These are phyloP conservation scores for Copromyces sp. DNA, from an alignment of 495 filamentous ascomycete species.

Conservation along the genomic window DNA sequence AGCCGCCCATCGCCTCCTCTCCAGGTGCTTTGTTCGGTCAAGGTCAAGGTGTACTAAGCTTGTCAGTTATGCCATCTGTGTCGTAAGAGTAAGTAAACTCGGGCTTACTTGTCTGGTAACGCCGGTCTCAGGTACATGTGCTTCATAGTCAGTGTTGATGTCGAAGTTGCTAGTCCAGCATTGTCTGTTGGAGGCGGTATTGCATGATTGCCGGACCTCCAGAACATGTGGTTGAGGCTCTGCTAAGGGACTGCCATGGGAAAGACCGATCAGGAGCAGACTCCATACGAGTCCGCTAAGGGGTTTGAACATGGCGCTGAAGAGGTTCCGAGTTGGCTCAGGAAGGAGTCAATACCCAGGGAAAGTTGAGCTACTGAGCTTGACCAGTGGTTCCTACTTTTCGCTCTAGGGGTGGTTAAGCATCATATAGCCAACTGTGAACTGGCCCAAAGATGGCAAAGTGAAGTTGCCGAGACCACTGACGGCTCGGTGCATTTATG, in stretches of 20 bases:
- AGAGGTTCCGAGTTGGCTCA: not conserved
- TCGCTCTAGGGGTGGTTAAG: not conserved
- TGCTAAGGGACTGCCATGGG: not conserved
- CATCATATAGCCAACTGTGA: not conserved
- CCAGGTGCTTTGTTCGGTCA: constrained; percentile 26
- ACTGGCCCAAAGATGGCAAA: not conserved
- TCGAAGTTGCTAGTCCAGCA: constrained; percentile 28
- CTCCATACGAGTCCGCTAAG: constrained; percentile 5
- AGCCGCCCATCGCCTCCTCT: constrained; percentile 36
- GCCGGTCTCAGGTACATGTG: constrained; percentile 16
- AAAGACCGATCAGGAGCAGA: not conserved
- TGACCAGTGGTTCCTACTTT: not conserved
- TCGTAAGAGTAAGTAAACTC: not conserved
- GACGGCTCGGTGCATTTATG: not conserved
- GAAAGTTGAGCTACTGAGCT: not conserved
- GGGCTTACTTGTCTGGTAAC: constrained; percentile 15
- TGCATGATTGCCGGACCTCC: constrained; percentile 20
- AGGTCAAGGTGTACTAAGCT: constrained; percentile 28
- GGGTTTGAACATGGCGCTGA: not conserved
- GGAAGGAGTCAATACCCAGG: not conserved
- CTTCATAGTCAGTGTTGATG: constrained; percentile 28
- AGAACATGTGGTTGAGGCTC: not conserved
- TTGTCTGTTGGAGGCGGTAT: constrained; percentile 24
- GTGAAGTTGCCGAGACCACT: not conserved
- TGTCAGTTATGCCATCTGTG: not conserved